Conservation (phyloP, 2,329 filamentous ascomycete species). For the Colletotrichum paranaense region DNA sequence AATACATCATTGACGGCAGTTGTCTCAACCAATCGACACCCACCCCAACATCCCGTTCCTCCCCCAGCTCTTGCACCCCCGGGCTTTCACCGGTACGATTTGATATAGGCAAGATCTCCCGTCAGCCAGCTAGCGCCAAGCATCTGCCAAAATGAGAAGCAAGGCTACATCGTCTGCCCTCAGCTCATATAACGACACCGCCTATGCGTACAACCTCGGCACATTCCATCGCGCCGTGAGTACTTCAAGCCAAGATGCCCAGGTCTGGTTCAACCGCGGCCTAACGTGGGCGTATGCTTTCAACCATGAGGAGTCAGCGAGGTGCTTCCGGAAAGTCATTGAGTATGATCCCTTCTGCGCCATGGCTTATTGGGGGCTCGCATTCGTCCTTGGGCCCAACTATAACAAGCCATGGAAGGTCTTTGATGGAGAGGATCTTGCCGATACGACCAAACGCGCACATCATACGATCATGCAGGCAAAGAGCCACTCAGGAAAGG, state of each 20-base stretch:
- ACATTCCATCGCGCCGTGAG: conserved; percentile 65
- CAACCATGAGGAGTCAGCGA: conserved; percentile 78
- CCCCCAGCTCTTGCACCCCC: background rate
- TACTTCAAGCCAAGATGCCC: conserved; percentile 61
- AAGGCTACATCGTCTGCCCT: conserved; percentile 20
- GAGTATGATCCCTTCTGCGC: conserved; percentile 63
- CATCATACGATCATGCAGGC: conserved; percentile 59
- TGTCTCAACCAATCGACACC: conserved; percentile 27
- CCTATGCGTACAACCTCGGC: conserved; percentile 72
- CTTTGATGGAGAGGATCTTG: conserved; percentile 72
- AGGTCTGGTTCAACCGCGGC: conserved; percentile 78
- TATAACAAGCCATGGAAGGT: conserved; percentile 82
- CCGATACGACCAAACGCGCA: conserved; percentile 59
- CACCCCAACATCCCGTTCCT: conserved; percentile 11
- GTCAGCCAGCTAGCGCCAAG: background rate
- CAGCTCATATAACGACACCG: conserved; percentile 31
- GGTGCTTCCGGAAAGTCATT: conserved; percentile 73
- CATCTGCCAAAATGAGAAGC: conserved; percentile 27
- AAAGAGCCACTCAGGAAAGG: conserved; percentile 46
- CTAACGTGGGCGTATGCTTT: conserved; percentile 81
- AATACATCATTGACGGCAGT: conserved; percentile 19
- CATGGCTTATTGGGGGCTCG: conserved; percentile 77
- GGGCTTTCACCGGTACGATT: background rate
- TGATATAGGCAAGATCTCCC: conserved; percentile 3
- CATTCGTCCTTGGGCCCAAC: conserved; percentile 80